Conservation (phyloP, 192 early-diverging fungal genomes). For the Podochytrium sp. region DNA sequence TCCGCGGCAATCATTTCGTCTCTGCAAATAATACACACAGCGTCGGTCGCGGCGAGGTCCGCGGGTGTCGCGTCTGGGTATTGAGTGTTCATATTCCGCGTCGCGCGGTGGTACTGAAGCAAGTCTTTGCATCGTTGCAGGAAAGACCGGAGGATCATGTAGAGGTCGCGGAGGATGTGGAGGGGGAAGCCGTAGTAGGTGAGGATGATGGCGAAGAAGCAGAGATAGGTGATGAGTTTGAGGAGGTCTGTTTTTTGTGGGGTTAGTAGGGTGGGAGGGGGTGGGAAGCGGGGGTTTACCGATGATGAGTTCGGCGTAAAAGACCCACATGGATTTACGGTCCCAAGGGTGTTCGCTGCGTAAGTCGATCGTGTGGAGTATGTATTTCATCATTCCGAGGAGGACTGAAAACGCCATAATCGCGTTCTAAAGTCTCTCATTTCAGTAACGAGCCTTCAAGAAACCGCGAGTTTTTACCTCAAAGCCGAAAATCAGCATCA, state of each 20-base stretch:
- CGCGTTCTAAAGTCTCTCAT: conserved; percentile 83
- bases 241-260: conserved; percentile 70
- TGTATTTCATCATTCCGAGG: conserved; percentile 81
- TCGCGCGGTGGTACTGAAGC: conserved; percentile 90
- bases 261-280: background rate
- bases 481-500: conserved; percentile 99
- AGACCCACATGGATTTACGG: conserved; percentile 88
- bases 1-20: conserved; percentile 81
- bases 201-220: conserved; percentile 87
- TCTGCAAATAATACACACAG: conserved; percentile 91
- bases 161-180: conserved; percentile 96
- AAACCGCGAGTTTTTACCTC: conserved; percentile 62
- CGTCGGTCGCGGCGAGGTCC: conserved; percentile 81
- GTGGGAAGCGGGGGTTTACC: conserved; percentile 49
- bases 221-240: conserved; percentile 84
- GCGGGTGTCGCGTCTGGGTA: conserved; percentile 90
- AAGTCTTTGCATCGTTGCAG: conserved; percentile 86
- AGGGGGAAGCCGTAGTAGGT: conserved; percentile 86
- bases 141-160: conserved; percentile 92
- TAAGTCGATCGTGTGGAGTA: conserved; percentile 85
- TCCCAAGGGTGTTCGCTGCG: conserved; percentile 84
- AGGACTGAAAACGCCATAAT: conserved; percentile 80
- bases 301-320: conserved; percentile 86
- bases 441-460: background rate
- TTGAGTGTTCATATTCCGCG: conserved; percentile 93